A percentile compares a stretch with the other conserved stretches of the same genome.
Evolutionary conservation across 2,329 filamentous ascomycete genomes (phyloP).

Genomic region (Gnomoniopsis smithogilvyi): DNA sequence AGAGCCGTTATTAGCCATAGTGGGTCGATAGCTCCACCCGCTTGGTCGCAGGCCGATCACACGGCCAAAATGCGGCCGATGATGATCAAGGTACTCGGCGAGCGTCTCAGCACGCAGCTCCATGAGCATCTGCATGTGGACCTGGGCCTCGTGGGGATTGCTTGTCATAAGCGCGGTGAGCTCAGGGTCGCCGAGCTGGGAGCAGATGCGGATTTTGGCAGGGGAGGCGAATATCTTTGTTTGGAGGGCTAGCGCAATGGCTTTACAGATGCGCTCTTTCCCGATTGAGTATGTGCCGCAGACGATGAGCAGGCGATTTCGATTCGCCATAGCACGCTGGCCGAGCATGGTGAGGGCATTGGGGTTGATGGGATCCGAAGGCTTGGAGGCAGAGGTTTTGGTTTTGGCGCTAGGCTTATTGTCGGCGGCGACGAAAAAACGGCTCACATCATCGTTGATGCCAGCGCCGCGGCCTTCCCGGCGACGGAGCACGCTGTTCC

Average conservation of each 20-base stretch:
- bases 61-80: constrained; percentile 78
- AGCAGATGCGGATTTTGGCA: constrained; percentile 79
- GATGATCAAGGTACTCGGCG: constrained; percentile 78
- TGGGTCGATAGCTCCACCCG: constrained; percentile 88
- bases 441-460: constrained; percentile 44
- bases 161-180: constrained; percentile 73
- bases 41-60: constrained; percentile 89
- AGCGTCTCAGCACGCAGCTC: constrained; percentile 91
- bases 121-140: constrained; percentile 96
- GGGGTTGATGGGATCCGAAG: constrained; percentile 5
- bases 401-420: constrained; percentile 20
- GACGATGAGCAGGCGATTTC: constrained; percentile 77
- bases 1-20: constrained; percentile 49
- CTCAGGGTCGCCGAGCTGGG: constrained; percentile 81
- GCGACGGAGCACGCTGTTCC: constrained; percentile 40
- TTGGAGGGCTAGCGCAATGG: constrained; percentile 80
- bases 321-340: constrained; percentile 21
- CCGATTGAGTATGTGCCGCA: constrained; percentile 98
- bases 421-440: constrained; percentile 42
- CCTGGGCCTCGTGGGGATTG: constrained; percentile 80
- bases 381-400: constrained; percentile 20
- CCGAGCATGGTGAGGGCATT: constrained; percentile 25
- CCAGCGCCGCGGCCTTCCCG: constrained; percentile 27
- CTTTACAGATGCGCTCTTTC: constrained; percentile 93
- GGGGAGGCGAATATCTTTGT: constrained; percentile 88